Evolutionary conservation across 352 stramenopile species (phyloP), one percentile per base, ranked within the genome.

Genomic region (Pythium scleroteichum): DNA sequence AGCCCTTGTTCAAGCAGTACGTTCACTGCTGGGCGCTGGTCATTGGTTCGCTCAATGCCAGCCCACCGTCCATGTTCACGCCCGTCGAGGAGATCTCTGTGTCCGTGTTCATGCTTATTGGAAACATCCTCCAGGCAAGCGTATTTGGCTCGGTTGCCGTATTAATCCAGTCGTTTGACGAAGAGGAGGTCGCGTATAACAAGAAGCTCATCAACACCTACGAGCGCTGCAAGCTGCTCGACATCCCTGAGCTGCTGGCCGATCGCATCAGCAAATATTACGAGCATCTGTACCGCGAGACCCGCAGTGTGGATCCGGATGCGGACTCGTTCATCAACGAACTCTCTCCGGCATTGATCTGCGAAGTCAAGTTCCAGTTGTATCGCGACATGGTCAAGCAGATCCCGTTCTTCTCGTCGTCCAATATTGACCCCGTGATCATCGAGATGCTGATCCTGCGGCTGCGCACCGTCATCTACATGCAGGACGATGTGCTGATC

Each of bases 291-390:
- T 90, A 85, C 56, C 72, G 78, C 10, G 80, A 90, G 47, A 90
- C 78, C 0, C 84, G 85, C 46, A 88, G 74, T 35, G 59, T 86
- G n/a, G 86, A 62, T 22, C 65, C 71, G 16, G 81, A 90, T 20
- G 78, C 76, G 4, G 79, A 92, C 62, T 58, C 82, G 5, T 92
- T 92, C 35, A 92, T 90, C 60, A 88, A 85, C 50, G 82, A 92
- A 42, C 53, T 92, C 6, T 90, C 79, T 5, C 79, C 78, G 0
- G 78, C 82, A 13, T 64, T 92, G 9, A 82, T 87, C 29, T 88
- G 79, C 55, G 82, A 92, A 39, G 69, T 92, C 40, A 92, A 88
- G 46, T 89, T 90, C 59, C 78, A 92, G 38, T 47, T 92, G 1
- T 90, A 88, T 35, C 72, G 78, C 8, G 77, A 89, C 27, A 88